phyloP scores from a whole-genome alignment of 345 rosid genomes.

The Erysimum cheiranthoides region DNA sequence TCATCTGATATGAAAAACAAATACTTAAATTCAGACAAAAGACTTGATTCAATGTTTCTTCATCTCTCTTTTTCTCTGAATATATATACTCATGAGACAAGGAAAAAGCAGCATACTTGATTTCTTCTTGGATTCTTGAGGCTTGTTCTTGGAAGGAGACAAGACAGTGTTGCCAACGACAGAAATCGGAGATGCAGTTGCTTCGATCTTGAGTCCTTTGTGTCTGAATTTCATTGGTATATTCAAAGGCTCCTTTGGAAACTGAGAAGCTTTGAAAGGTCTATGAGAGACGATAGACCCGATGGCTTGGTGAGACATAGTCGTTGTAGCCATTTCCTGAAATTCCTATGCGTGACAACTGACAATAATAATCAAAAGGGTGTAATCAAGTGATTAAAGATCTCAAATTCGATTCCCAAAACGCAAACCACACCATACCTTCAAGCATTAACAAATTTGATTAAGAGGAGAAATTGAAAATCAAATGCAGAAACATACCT shows the following conservation, averaged over 20 bases:
- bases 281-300: slow-evolving; percentile 53
- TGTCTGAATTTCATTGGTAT: slow-evolving; percentile 45
- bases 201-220: slow-evolving; percentile 51
- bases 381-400: slow-evolving; percentile 8
- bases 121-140: slow-evolving; percentile 59
- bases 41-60: not conserved
- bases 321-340: slow-evolving; percentile 57
- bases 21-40: not conserved
- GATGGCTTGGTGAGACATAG: slow-evolving; percentile 65
- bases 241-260: slow-evolving; percentile 46
- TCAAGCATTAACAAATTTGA: not conserved
- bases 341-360: not conserved
- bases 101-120: slow-evolving; percentile 51
- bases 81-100: not conserved
- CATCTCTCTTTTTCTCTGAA: not conserved
- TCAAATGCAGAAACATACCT: slow-evolving; percentile 32
- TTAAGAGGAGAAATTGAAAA: too few species aligned
- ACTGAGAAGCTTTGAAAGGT: slow-evolving; percentile 41
- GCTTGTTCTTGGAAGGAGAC: slow-evolving; percentile 54
- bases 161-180: slow-evolving; percentile 62
- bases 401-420: slow-evolving; percentile 1
- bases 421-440: not conserved
- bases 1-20: slow-evolving; percentile 56
- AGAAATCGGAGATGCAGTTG: slow-evolving; percentile 64
- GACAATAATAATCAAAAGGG: not conserved